Conservation (phyloP, 1,284 basidiomycete genomes). For the Melampsora larici-populina region DNA sequence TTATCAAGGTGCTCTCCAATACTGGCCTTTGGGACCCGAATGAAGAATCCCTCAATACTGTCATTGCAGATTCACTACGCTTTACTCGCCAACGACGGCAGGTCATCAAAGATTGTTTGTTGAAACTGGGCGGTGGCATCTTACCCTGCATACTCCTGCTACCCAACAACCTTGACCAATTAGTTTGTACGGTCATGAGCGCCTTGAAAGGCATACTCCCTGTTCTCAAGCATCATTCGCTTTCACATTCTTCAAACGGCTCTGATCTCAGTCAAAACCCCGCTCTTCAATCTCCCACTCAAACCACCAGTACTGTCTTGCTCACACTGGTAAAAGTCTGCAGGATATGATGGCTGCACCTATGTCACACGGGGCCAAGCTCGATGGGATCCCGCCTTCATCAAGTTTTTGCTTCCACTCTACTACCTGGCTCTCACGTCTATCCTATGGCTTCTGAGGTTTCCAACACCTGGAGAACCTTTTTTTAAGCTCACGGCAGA, state of each 20-base stretch:
- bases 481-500: slow-evolving; percentile 60
- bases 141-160: slow-evolving; percentile 59
- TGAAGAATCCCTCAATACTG: background rate
- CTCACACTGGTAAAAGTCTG: slow-evolving; percentile 62
- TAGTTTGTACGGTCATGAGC: slow-evolving; percentile 56
- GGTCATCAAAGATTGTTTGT: slow-evolving; percentile 52
- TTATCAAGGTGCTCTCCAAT: slow-evolving; percentile 43
- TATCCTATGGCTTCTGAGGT: slow-evolving; percentile 64
- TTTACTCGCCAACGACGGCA: slow-evolving; percentile 54
- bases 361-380: slow-evolving; percentile 47
- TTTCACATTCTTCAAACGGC: slow-evolving; percentile 48
- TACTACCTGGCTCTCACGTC: slow-evolving; percentile 64
- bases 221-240: slow-evolving; percentile 45
- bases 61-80: slow-evolving; percentile 51
- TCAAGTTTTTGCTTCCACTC: slow-evolving; percentile 60
- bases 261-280: slow-evolving; percentile 49
- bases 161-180: slow-evolving; percentile 56
- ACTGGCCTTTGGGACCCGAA: slow-evolving; percentile 39
- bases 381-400: slow-evolving; percentile 56
- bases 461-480: slow-evolving; percentile 62
- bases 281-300: slow-evolving; percentile 48
- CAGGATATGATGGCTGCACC: slow-evolving; percentile 56
- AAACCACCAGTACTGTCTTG: slow-evolving; percentile 61
- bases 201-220: slow-evolving; percentile 48
- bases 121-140: slow-evolving; percentile 54